These are phyloP conservation scores for Ceratonia siliqua DNA, from an alignment of 306 rosid species.

Conservation along the genomic window DNA sequence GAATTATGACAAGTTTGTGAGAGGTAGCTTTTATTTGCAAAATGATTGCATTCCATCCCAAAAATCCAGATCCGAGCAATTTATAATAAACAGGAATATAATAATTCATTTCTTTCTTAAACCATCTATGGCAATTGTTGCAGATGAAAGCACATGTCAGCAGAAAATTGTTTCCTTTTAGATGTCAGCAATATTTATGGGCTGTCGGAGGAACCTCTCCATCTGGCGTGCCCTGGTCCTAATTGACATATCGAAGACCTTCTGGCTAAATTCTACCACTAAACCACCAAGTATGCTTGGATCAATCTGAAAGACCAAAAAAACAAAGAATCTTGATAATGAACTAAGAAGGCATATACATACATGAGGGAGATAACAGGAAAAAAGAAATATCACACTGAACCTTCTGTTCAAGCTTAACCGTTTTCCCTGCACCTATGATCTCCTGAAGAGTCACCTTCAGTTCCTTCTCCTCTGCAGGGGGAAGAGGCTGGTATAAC, in stretches of 20 bases:
- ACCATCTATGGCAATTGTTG: conserved; percentile 21
- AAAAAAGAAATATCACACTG: not conserved
- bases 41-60: conserved; percentile 56
- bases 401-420: conserved; percentile 88
- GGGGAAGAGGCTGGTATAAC: not conserved
- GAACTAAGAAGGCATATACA: no score
- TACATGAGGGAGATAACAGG: not conserved
- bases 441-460: conserved; percentile 72
- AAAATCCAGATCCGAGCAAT: conserved; percentile 37
- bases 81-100: conserved; percentile 40
- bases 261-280: conserved; percentile 74
- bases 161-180: conserved; percentile 41
- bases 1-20: conserved; percentile 29
- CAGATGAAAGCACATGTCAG: conserved; percentile 27
- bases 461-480: conserved; percentile 10
- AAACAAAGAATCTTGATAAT: not conserved
- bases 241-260: conserved; percentile 91
- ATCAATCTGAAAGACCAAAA: conserved; percentile 81
- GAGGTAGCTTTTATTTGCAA: conserved; percentile 68
- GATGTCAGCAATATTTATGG: conserved; percentile 47
- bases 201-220: conserved; percentile 93
- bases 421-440: conserved; percentile 73
- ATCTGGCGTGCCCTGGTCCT: conserved; percentile 83
- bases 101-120: conserved; percentile 16
- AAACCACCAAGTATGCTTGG: conserved; percentile 84